Evolutionary conservation across 257 asterid species (phyloP).

Genomic region (Salvia hispanica): DNA sequence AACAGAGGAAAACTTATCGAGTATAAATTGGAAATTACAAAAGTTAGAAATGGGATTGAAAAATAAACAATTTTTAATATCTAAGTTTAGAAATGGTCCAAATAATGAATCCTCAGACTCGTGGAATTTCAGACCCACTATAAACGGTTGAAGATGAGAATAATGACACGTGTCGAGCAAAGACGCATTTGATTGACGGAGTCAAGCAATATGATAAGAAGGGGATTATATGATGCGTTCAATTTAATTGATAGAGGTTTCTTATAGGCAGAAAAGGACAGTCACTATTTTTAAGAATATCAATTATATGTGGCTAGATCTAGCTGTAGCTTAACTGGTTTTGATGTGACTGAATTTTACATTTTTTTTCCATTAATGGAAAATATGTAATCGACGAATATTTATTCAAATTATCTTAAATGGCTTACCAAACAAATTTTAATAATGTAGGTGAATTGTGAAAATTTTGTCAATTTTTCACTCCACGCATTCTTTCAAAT

Average conservation of each 20-base stretch:
- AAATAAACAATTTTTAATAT: neutral
- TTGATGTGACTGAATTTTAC: neutral
- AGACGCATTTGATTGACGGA: no score
- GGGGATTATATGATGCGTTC: no score
- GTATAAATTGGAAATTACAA: neutral
- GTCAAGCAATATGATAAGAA: no score
- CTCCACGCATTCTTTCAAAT: no score
- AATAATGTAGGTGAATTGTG: no score
- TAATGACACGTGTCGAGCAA: no score
- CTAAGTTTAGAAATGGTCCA: neutral
- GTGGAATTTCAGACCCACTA: neutral
- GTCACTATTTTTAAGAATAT: constrained; percentile 2
- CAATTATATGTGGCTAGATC: neutral
- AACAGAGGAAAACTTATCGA: neutral
- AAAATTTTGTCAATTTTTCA: no score
- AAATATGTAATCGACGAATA: no score
- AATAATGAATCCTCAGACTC: neutral
- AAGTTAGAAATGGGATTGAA: neutral
- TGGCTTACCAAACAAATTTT: no score
- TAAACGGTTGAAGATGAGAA: neutral
- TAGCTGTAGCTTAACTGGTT: constrained; percentile 10
- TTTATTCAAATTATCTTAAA: no score
- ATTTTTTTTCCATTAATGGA: neutral
- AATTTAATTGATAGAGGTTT: neutral
- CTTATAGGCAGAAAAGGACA: neutral